Base-by-base conservation (phyloP, 495 filamentous ascomycete genomes). In the Daldinia concentrica region DNA sequence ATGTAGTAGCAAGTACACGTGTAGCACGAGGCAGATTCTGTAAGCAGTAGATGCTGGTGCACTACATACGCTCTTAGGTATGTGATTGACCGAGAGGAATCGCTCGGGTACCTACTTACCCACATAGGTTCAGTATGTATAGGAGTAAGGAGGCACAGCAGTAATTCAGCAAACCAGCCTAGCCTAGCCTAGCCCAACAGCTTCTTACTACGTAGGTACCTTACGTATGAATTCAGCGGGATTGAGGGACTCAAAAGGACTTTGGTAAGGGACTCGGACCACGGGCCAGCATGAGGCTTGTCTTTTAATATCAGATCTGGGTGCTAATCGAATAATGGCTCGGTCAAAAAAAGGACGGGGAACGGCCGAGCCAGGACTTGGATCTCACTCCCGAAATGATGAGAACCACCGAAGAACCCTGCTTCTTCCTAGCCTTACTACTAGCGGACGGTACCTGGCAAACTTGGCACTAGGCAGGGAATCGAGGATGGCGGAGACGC, bases 371-470 rank as follows among this genome's bases (percentile, higher is more conserved):
- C 62, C 51, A 73, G 52, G 68, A 64, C 64, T 68, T 66, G 71
- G 76, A 76, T 76, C 74, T 78, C 66, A 71, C 66, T 74, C 76
- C 69, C 74, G 76, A 78, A 78, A 78, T 78, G 76, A 73, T 62
- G 69, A 78, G 76, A 78, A 76, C 71, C 71, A 78, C 76, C 76
- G 76, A 78, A 36, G 30, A 78, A 72, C 70, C 67, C 59, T 74
- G 71, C 74, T 64, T 66, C 51, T 62, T 70, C 67, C 57, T 73
- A 71, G 68, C 76, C 69, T 73, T 74, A 73, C 63, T 74, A 73
- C 70, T 54, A 68, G 62, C 60, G 58, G 37, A 57, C 29, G 50
- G 48, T 57, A 64, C 59, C 36, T 72, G 55, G 69, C 39, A 15
- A 73, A 41, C 69, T 72, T 72, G 64, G 69, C 69, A 51, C 69